These are phyloP conservation scores for Penicillium cosmopolitanum DNA, from an alignment of 495 filamentous ascomycete species.

Conservation along the genomic window DNA sequence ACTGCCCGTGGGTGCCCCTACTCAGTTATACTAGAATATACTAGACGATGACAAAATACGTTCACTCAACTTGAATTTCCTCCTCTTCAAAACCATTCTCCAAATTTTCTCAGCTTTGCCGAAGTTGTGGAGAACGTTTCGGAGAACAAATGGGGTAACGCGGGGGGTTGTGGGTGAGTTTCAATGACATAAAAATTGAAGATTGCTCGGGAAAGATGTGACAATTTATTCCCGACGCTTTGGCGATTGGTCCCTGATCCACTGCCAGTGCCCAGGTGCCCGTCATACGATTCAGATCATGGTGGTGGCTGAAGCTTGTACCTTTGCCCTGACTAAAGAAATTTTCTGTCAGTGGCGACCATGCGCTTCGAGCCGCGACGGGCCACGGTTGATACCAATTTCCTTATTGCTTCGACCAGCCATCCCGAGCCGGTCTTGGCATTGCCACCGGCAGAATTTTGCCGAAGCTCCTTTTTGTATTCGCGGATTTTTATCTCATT, in stretches of 20 bases:
- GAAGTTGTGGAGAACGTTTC: background rate
- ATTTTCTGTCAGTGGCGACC: constrained; percentile 18
- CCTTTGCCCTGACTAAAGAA: constrained; percentile 20
- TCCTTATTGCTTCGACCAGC: constrained; percentile 4
- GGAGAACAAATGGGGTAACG: constrained; percentile 3
- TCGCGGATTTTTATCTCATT: no score
- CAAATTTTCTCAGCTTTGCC: background rate
- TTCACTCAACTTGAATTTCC: background rate
- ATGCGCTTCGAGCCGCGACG: constrained; percentile 18
- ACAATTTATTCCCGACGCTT: background rate
- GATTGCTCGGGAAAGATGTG: background rate
- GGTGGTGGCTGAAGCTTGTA: background rate
- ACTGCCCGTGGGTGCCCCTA: no score
- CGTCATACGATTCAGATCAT: background rate
- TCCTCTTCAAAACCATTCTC: background rate
- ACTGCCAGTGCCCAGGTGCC: constrained; percentile 7
- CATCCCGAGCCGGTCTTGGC: background rate
- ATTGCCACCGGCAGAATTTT: background rate
- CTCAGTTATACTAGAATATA: background rate
- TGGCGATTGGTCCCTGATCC: constrained; percentile 3
- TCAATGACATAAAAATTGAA: constrained; percentile 4
- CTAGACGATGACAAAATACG: background rate
- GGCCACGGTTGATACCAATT: constrained; percentile 10
- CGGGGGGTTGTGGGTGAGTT: constrained; percentile 1
- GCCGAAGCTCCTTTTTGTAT: background rate